Percentiles rank a stretch among this genome's conserved stretches.
Evolutionary conservation across 345 rosid genomes (phyloP).

Genomic region (Triadica sebifera): DNA sequence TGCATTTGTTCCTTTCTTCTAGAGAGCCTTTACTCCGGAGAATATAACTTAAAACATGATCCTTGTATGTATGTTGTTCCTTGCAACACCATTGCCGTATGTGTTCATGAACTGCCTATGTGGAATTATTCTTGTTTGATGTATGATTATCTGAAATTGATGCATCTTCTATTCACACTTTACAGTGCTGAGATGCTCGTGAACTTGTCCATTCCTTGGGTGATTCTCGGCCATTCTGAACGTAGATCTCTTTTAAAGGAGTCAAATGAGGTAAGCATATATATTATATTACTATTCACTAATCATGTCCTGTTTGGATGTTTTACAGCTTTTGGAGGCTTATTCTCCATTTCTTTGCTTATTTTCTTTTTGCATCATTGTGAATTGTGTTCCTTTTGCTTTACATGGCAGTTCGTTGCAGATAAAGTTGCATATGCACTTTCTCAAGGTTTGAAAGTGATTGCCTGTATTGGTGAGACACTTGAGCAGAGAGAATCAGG

Average conservation of each 20-base stretch:
- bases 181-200: conserved; percentile 69
- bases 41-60: not conserved
- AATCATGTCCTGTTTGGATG: not conserved
- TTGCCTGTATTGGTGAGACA: conserved; percentile 74
- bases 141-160: not conserved
- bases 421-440: conserved; percentile 65
- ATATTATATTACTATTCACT: not conserved
- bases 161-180: conserved; percentile 10
- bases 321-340: not conserved
- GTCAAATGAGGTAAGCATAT: conserved; percentile 45
- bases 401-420: conserved; percentile 56
- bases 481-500: conserved; percentile 77
- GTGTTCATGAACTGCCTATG: not conserved
- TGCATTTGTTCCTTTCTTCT: not conserved
- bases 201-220: conserved; percentile 63
- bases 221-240: conserved; percentile 69
- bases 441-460: conserved; percentile 63
- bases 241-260: conserved; percentile 54
- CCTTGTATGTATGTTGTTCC: not conserved
- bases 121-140: not conserved
- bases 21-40: not conserved
- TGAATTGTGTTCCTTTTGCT: not conserved
- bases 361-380: not conserved
- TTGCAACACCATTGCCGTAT: not conserved
- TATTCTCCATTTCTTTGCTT: not conserved